Evolutionary conservation across 345 rosid genomes (phyloP).

Genomic region (Sapria himalayana): DNA sequence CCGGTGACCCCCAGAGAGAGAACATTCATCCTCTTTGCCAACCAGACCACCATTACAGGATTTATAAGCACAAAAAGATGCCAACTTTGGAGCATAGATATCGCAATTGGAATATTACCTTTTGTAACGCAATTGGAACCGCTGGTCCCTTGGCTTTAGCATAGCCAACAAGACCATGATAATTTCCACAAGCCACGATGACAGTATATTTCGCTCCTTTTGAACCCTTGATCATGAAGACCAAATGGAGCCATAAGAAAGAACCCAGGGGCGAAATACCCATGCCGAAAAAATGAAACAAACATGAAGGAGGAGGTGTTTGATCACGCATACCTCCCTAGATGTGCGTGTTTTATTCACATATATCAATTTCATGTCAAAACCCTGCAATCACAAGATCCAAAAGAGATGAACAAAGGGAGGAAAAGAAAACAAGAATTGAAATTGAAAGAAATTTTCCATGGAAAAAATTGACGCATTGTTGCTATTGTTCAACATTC

Average conservation of each 20-base stretch:
- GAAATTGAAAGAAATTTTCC: too few relatives aligned
- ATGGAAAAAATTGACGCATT: too few relatives aligned
- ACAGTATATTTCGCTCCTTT: constrained; percentile 65
- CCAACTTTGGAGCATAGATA: too few relatives aligned
- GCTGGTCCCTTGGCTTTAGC: constrained; percentile 80
- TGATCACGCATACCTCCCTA: constrained; percentile 85
- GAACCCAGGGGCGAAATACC: too few relatives aligned
- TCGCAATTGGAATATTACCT: too few relatives aligned
- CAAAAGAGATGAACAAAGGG: neutral
- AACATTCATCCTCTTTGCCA: too few relatives aligned
- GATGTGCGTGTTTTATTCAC: constrained; percentile 82
- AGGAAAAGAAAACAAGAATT: too few relatives aligned
- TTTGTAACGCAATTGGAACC: constrained; percentile 62
- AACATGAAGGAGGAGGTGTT: constrained; percentile 1
- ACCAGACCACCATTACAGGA: too few relatives aligned
- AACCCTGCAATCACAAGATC: constrained; percentile 39
- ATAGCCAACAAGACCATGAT: constrained; percentile 70
- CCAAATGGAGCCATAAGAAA: constrained; percentile 7
- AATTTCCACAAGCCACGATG: constrained; percentile 74
- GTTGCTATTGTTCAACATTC: too few relatives aligned
- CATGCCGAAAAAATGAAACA: constrained; percentile 3
- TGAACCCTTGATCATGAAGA: constrained; percentile 33
- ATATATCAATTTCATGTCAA: constrained; percentile 66
- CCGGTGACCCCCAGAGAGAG: too few relatives aligned
- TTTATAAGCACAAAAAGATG: too few relatives aligned